Evolutionary conservation across 495 filamentous ascomycete species (phyloP).

Genomic region (Friedmanniomyces simplex): DNA sequence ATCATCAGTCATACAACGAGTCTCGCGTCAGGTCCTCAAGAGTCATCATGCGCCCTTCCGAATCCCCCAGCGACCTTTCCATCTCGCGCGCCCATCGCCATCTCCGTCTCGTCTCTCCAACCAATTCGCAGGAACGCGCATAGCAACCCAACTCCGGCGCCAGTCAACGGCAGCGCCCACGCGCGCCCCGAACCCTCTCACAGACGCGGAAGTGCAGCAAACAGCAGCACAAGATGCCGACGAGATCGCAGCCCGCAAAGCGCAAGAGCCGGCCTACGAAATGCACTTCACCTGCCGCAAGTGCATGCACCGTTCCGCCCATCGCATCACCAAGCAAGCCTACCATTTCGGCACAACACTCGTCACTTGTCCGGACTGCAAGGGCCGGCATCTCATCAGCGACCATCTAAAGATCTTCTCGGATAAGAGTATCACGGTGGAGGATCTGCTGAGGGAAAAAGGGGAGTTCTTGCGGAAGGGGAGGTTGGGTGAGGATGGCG

Average conservation of each 20-base stretch:
- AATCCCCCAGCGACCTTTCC: background rate
- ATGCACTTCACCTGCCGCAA: constrained; percentile 82
- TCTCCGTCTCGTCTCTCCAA: background rate
- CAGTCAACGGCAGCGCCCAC: background rate
- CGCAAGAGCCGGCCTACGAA: constrained; percentile 60
- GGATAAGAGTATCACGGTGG: constrained; percentile 53
- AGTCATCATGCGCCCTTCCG: background rate
- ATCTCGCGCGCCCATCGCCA: background rate
- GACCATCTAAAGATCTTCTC: constrained; percentile 80
- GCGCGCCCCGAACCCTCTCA: constrained; percentile 5
- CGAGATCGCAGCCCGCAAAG: constrained; percentile 8
- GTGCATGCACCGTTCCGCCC: constrained; percentile 62
- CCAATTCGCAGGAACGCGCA: no score
- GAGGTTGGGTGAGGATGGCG: constrained; percentile 32
- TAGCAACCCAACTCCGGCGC: constrained; percentile 5
- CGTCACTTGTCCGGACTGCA: constrained; percentile 75
- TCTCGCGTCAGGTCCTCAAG: background rate
- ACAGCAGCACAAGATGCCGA: background rate
- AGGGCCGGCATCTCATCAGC: constrained; percentile 77
- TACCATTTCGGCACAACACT: constrained; percentile 84
- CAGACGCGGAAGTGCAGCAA: background rate
- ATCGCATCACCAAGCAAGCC: constrained; percentile 78
- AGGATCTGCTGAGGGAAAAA: constrained; percentile 58
- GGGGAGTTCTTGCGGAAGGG: constrained; percentile 57
- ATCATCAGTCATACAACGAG: no score